Evolutionary conservation across 176 grass and related monocot genomes (phyloP).

Genomic region (Eleusine indica): DNA sequence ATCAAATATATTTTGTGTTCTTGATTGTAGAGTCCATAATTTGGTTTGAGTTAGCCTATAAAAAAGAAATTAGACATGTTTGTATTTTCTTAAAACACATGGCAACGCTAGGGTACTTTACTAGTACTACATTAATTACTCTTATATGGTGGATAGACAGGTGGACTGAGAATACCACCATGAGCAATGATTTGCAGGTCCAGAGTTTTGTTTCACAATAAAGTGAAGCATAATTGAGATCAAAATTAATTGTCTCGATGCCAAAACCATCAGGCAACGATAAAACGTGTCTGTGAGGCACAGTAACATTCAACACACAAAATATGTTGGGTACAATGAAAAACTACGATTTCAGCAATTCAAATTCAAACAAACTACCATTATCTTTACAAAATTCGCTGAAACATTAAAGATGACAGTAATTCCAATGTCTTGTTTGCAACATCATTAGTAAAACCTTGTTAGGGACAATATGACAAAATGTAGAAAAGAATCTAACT

Average conservation of each 20-base stretch:
- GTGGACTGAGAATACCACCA: not conserved
- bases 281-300: too few species aligned
- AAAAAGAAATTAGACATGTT: too few species aligned
- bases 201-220: not conserved
- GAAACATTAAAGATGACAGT: slow-evolving; percentile 49
- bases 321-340: not conserved
- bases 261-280: too few species aligned
- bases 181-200: not conserved
- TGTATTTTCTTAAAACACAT: too few species aligned
- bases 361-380: slow-evolving; percentile 40
- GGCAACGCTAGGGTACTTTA: too few species aligned
- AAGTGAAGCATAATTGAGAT: not conserved
- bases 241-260: too few species aligned
- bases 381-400: slow-evolving; percentile 60
- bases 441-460: slow-evolving; percentile 59
- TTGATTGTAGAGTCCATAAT: too few species aligned
- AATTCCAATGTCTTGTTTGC: slow-evolving; percentile 53
- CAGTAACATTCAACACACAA: not conserved
- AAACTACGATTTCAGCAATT: not conserved
- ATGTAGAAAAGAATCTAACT: slow-evolving; percentile 3
- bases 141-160: too few species aligned
- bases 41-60: too few species aligned
- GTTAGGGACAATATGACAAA: not conserved
- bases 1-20: too few species aligned
- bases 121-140: too few species aligned